Evolutionary conservation across 345 rosid species (phyloP).

Genomic region (Aquilaria malaccensis): DNA sequence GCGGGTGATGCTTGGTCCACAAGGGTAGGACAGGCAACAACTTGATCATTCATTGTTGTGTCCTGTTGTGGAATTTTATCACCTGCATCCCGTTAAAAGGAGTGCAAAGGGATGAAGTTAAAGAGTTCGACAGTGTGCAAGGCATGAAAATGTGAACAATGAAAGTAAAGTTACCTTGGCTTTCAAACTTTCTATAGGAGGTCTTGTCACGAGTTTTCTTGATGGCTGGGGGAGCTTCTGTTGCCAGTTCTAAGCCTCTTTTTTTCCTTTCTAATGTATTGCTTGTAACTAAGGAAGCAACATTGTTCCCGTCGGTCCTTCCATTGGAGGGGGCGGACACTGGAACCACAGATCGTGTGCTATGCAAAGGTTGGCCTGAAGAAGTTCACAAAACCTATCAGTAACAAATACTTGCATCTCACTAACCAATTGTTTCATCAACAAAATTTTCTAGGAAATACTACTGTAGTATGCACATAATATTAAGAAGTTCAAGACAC

Average conservation of each 20-base stretch:
- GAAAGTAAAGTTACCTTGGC: slow-evolving; percentile 31
- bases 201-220: slow-evolving; percentile 39
- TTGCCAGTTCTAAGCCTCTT: slow-evolving; percentile 22
- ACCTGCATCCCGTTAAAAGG: slow-evolving; percentile 3
- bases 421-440: too few species aligned
- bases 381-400: neutral
- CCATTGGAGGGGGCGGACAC: slow-evolving; percentile 25
- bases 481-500: too few species aligned
- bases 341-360: slow-evolving; percentile 31
- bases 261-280: slow-evolving; percentile 42
- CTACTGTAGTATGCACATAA: too few species aligned
- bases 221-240: slow-evolving; percentile 28
- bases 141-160: neutral
- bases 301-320: slow-evolving; percentile 12
- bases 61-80: slow-evolving; percentile 11
- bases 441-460: too few species aligned
- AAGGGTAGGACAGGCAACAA: slow-evolving; percentile 20
- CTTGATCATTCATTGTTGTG: slow-evolving; percentile 10
- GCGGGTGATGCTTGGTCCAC: slow-evolving; percentile 16
- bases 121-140: neutral
- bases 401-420: too few species aligned
- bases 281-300: slow-evolving; percentile 23
- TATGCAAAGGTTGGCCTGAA: slow-evolving; percentile 30
- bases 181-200: slow-evolving; percentile 19
- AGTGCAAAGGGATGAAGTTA: neutral